Evolutionary conservation across 768 basidiomycete genomes (phyloP).

Genomic region (Rhizopogon vesiculosus): DNA sequence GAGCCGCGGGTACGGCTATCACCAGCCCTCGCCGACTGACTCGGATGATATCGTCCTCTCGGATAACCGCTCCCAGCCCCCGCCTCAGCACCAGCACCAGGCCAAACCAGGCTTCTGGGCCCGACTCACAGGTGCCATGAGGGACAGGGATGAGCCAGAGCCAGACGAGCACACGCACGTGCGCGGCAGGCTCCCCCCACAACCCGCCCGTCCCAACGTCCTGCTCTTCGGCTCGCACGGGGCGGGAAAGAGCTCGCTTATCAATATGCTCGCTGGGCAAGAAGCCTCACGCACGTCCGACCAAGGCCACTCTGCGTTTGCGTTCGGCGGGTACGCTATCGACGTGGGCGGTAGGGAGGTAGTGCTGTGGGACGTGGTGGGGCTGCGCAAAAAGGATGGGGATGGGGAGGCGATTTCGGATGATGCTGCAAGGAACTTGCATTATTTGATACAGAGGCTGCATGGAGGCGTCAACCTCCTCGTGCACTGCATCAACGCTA

Average conservation of each 20-base stretch:
- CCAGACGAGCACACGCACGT: neutral
- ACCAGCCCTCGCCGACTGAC: neutral
- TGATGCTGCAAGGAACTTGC: slow-evolving; percentile 26
- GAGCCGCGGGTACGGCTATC: neutral
- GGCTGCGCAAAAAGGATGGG: slow-evolving; percentile 22
- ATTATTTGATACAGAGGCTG: slow-evolving; percentile 31
- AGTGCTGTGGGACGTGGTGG: slow-evolving; percentile 30
- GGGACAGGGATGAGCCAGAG: neutral
- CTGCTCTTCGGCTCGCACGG: slow-evolving; percentile 41
- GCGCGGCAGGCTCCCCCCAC: neutral
- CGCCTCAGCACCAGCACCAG: neutral
- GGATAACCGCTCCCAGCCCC: neutral
- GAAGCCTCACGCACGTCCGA: slow-evolving; percentile 25
- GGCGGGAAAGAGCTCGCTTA: slow-evolving; percentile 39
- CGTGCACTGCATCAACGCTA: slow-evolving; percentile 28
- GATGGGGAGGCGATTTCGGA: slow-evolving; percentile 23
- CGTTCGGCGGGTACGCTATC: slow-evolving; percentile 18
- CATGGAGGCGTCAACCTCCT: slow-evolving; percentile 26
- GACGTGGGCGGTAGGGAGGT: slow-evolving; percentile 14
- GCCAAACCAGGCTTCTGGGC: neutral
- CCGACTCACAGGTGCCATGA: neutral
- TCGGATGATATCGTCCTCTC: neutral
- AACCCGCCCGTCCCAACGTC: slow-evolving; percentile 21
- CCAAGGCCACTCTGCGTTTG: slow-evolving; percentile 30
- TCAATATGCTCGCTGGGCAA: slow-evolving; percentile 34